These are phyloP conservation scores for Wickerhamomyces chaumierensis DNA, from an alignment of 805 yeast genomes.

Conservation along the genomic window DNA sequence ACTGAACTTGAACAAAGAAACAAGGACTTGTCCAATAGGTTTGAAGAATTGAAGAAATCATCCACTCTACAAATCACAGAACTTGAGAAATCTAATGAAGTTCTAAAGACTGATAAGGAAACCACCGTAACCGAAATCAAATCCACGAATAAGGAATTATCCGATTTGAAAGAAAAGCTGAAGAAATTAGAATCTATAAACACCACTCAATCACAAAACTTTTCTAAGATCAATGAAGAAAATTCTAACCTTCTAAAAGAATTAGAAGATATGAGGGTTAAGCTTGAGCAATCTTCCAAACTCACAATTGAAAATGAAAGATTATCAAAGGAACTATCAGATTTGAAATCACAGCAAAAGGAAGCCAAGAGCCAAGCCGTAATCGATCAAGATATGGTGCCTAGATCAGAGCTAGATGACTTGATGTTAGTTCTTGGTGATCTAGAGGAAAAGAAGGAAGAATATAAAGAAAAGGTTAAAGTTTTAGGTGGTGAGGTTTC, in stretches of 20 bases:
- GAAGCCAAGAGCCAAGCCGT: too few relatives aligned
- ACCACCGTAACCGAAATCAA: too few relatives aligned
- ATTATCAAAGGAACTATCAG: constrained; percentile 1
- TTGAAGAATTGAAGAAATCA: not conserved
- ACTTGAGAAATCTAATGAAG: too few relatives aligned
- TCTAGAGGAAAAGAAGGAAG: constrained; percentile 54
- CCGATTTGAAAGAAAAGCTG: too few relatives aligned
- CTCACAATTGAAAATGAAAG: constrained; percentile 10
- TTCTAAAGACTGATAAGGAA: too few relatives aligned
- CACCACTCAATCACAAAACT: too few relatives aligned
- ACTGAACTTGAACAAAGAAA: not conserved
- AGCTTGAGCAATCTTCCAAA: too few relatives aligned
- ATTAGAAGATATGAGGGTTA: not conserved
- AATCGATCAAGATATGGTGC: constrained; percentile 23
- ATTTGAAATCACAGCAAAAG: too few relatives aligned
- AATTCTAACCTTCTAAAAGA: not conserved
- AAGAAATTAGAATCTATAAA: too few relatives aligned
- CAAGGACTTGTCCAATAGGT: not conserved
- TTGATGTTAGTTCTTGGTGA: constrained; percentile 67
- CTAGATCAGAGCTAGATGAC: constrained; percentile 56
- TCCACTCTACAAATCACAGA: too few relatives aligned
- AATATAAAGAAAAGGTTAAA: constrained; percentile 42
- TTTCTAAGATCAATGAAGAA: not conserved
- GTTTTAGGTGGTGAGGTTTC: constrained; percentile 49
- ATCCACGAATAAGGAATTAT: too few relatives aligned